Evolutionary conservation across 2,329 filamentous ascomycete species (phyloP).

Genomic region (Penicillium sp.): DNA sequence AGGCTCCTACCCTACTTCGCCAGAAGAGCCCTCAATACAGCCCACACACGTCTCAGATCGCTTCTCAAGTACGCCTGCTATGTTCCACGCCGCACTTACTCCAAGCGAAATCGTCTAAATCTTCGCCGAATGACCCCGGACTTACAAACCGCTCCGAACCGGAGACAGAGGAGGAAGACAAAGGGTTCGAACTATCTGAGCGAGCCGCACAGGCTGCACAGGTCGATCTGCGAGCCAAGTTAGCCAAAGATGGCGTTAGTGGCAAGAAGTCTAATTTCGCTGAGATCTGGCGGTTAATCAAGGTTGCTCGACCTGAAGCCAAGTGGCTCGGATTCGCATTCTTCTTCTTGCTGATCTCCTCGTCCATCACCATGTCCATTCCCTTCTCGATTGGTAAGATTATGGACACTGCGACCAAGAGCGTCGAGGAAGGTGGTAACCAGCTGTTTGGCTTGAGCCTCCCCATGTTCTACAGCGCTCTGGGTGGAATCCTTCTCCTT

Average conservation of each 20-base stretch:
- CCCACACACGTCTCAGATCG: constrained; percentile 13
- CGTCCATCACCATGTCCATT: constrained; percentile 90
- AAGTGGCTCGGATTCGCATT: constrained; percentile 77
- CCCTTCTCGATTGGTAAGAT: constrained; percentile 97
- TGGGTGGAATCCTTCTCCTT: constrained; percentile 72
- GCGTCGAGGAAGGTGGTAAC: constrained; percentile 59
- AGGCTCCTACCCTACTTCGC: constrained; percentile 14
- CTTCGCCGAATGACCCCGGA: constrained; percentile 16
- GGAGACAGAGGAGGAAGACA: constrained; percentile 50
- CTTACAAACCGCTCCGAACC: constrained; percentile 34
- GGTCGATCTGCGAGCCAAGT: constrained; percentile 80
- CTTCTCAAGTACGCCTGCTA: constrained; percentile 27
- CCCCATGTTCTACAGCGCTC: constrained; percentile 80
- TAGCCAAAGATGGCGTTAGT: constrained; percentile 73
- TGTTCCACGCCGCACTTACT: constrained; percentile 27
- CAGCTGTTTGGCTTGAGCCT: constrained; percentile 80
- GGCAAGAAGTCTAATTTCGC: constrained; percentile 59
- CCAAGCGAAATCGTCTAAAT: constrained; percentile 24
- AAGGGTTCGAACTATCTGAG: constrained; percentile 70
- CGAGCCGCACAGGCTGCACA: constrained; percentile 83
- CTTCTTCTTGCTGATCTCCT: constrained; percentile 81
- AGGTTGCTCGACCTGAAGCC: constrained; percentile 82
- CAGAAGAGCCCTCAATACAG: constrained; percentile 13
- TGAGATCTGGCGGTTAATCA: constrained; percentile 84
- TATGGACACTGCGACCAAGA: constrained; percentile 82